Evolutionary conservation across 179 eudicot species (phyloP), one percentile per base, ranked within the genome.

Genomic region (Pouteria campechiana): DNA sequence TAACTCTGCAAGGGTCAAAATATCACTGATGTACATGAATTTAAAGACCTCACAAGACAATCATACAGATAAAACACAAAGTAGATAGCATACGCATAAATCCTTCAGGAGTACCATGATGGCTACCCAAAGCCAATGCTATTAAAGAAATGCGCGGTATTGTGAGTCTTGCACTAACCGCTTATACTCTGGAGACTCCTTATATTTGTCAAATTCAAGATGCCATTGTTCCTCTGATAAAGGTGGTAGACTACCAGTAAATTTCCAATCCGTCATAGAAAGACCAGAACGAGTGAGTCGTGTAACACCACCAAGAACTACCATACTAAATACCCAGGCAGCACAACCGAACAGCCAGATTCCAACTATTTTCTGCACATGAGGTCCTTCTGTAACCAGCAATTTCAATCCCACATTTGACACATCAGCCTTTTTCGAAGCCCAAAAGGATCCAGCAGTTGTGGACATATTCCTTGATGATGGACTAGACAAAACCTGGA

Each of bases 211-310:
- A 57, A 85, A 89, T 41, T 89, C 95, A 58, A 20, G 23, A 32
- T 51, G 32, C 98, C 98, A 89, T 4, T 79, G 90, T 33, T 85
- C 93, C 5, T 81, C 77, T 0, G 95, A 55, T 56, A 89, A 28
- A 34, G 98, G 95, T 37, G 95, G 95, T 63, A 81, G 98, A 44
- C 65, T 17, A 17, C 98, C 95, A 12, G 82, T 70, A 41, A 89
- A 89, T 45, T 89, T 82, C 98, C 95, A 89, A 57, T 89, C 98
- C 48, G 98, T 89, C 98, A 89, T 89, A 32, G 95, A 85, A 44
- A 89, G 93, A 48, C 98, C 95, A 30, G 95, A 89, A 5, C 93
- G 68, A 1, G 95, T 83, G 48, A 89, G 81, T 31, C 95, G 65
- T 10, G 97, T 89, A 34, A 82, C 53, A 52, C 98, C 95, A 44